phyloP scores from a whole-genome alignment of 106 monocot genomes.

The Dendrobium chrysotoxum region DNA sequence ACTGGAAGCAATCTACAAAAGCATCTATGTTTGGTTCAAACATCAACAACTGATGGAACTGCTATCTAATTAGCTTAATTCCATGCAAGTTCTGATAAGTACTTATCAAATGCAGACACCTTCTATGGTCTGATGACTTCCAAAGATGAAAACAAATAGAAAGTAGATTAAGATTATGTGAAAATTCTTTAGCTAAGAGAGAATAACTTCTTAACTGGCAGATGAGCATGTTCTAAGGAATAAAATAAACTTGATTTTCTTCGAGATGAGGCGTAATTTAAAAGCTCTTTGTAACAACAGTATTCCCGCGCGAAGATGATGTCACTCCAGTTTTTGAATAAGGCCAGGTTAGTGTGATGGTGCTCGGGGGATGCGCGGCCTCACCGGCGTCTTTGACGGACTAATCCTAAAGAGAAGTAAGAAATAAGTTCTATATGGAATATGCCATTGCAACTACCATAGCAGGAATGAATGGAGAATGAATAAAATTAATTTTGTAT shows the following conservation, averaged over 20 bases:
- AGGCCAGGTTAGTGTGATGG: slow-evolving; percentile 25
- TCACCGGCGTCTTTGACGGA: slow-evolving; percentile 84
- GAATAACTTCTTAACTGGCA: neutral
- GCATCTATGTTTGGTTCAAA: neutral
- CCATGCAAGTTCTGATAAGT: neutral
- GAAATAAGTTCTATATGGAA: neutral
- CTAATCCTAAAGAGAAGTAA: slow-evolving; percentile 50
- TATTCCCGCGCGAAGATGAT: neutral
- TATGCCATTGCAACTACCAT: neutral
- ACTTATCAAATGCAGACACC: neutral
- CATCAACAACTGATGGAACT: neutral
- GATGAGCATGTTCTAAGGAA: neutral
- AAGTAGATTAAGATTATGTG: neutral
- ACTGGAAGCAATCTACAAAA: neutral
- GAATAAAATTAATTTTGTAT: neutral
- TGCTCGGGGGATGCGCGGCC: slow-evolving; percentile 37
- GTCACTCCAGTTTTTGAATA: neutral
- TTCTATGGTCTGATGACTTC: neutral
- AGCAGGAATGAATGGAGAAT: neutral
- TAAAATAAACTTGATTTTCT: neutral
- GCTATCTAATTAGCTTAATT: slow-evolving; percentile 2
- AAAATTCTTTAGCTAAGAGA: neutral
- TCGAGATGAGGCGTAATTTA: neutral
- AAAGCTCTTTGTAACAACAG: slow-evolving; percentile 5
- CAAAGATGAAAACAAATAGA: neutral